Percentiles rank a stretch among this genome's conserved stretches.
phyloP scores from a whole-genome alignment of 148 eudicot species.

The Rhododendron mucronatum region DNA sequence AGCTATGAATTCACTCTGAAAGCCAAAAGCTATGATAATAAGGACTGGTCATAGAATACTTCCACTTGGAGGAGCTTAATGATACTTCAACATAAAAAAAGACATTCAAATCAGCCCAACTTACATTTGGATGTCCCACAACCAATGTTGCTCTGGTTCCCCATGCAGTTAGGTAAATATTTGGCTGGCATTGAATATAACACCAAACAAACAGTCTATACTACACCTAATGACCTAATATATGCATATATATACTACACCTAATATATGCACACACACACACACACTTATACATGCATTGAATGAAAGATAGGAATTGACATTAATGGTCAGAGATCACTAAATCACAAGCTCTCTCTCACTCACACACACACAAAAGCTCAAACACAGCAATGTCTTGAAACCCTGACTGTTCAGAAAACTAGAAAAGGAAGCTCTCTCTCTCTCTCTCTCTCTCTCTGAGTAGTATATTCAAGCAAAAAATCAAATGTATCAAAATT shows the following conservation, averaged over 20 bases:
- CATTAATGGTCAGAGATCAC: not conserved
- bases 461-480: no score
- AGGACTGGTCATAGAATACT: not conserved
- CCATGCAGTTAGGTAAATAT: not conserved
- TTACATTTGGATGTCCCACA: conserved; percentile 2
- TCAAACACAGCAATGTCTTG: not conserved
- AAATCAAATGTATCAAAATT: no score
- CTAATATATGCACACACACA: not conserved
- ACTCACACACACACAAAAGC: no score
- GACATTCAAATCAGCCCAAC: not conserved
- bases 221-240: not conserved
- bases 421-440: no score
- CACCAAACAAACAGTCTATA: not conserved
- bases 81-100: not conserved
- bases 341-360: not conserved
- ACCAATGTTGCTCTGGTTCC: not conserved
- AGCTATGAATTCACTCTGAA: conserved; percentile 96
- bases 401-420: no score
- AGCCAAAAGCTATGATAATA: conserved; percentile 18
- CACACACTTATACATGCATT: not conserved
- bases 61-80: not conserved
- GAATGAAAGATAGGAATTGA: not conserved
- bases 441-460: no score
- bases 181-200: not conserved
- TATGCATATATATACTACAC: not conserved